Conservation (phyloP, 106 monocot species). For the Allium cepa region DNA sequence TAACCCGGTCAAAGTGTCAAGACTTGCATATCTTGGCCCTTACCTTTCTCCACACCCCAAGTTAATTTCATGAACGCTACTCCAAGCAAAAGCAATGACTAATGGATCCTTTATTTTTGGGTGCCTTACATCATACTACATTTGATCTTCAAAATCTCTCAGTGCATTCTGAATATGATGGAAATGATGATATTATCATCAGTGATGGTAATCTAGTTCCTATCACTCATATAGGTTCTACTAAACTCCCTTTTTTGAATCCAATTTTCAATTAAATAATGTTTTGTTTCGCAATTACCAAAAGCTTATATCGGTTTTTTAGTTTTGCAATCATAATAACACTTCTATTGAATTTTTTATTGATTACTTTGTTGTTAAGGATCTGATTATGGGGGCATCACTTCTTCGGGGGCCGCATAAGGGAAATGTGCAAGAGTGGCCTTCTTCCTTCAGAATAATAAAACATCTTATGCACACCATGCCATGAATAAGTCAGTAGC, state of each 20-base stretch:
- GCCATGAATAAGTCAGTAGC: too few relatives aligned
- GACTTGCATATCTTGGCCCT: neutral
- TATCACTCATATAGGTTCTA: neutral
- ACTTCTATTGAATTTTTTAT: too few relatives aligned
- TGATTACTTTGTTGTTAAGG: too few relatives aligned
- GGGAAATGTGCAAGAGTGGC: too few relatives aligned
- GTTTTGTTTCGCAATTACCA: neutral
- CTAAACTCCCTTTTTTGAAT: neutral
- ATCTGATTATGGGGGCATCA: too few relatives aligned
- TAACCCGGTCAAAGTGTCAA: neutral
- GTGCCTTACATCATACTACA: neutral
- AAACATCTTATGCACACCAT: too few relatives aligned
- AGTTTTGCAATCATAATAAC: slow-evolving; percentile 2
- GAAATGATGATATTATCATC: neutral
- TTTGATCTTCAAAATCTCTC: slow-evolving; percentile 5
- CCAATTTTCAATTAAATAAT: neutral
- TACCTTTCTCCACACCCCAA: neutral
- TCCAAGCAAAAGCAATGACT: neutral
- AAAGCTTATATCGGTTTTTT: neutral
- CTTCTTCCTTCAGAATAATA: too few relatives aligned
- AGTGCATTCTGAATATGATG: neutral
- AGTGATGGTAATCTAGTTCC: neutral
- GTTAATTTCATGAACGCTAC: neutral
- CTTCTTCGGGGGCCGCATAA: too few relatives aligned
- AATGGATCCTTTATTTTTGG: neutral